phyloP scores from a whole-genome alignment of 2,329 filamentous ascomycete species.

The Aureobasidium mangrovei region DNA sequence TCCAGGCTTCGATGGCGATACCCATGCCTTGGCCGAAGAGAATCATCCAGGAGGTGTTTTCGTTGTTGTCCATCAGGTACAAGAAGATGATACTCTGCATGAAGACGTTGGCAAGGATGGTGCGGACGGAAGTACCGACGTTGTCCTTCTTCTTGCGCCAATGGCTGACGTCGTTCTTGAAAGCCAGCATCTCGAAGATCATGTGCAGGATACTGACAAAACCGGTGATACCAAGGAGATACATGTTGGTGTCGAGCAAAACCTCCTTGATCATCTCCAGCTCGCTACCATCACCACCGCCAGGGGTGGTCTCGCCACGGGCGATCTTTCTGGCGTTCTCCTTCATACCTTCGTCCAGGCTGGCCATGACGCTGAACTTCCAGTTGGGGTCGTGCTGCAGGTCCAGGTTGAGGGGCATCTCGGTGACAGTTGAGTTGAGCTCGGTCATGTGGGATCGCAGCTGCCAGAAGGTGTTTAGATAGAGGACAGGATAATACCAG shows the following conservation, averaged over 20 bases:
- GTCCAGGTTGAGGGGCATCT: conserved; percentile 72
- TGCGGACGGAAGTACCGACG: conserved; percentile 89
- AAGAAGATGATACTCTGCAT: conserved; percentile 96
- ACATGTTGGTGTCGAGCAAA: conserved; percentile 86
- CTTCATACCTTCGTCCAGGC: conserved; percentile 80
- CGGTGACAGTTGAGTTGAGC: conserved; percentile 80
- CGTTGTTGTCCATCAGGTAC: conserved; percentile 93
- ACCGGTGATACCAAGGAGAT: conserved; percentile 74
- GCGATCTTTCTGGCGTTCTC: conserved; percentile 72
- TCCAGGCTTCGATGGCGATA: conserved; percentile 75
- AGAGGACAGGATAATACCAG: conserved; percentile 90
- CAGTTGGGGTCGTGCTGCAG: conserved; percentile 73
- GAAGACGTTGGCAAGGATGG: conserved; percentile 92
- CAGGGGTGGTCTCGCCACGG: conserved; percentile 59
- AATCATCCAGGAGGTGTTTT: conserved; percentile 99
- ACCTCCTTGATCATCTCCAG: conserved; percentile 97
- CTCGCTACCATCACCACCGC: conserved; percentile 81
- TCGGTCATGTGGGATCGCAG: conserved; percentile 82
- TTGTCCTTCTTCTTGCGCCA: conserved; percentile 99
- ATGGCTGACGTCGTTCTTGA: conserved; percentile 94
- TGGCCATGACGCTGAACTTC: conserved; percentile 82
- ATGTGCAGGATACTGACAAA: conserved; percentile 84
- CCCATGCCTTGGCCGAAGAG: conserved; percentile 85
- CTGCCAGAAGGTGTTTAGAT: conserved; percentile 96
- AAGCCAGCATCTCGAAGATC: conserved; percentile 90